Evolutionary conservation across 2,329 filamentous ascomycete species (phyloP).

Genomic region (Cyphellophora europaea): DNA sequence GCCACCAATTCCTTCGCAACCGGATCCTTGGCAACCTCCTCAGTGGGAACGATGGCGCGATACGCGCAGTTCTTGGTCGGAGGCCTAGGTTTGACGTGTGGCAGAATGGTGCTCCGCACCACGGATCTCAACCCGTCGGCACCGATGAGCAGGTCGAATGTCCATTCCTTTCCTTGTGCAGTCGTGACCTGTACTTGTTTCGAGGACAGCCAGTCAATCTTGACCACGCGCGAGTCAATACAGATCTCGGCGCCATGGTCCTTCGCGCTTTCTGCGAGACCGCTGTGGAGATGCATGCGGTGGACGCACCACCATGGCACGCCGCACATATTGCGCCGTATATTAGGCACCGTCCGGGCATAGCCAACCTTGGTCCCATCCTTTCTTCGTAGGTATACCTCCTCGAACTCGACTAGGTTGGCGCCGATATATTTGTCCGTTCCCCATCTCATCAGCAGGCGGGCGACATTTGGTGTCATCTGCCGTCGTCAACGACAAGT

Average conservation of each 20-base stretch:
- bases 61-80: conserved; percentile 36
- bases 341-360: conserved; percentile 21
- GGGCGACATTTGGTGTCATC: conserved; percentile 16
- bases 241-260: too few species aligned
- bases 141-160: conserved; percentile 30
- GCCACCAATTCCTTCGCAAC: conserved; percentile 29
- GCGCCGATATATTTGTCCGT: conserved; percentile 31
- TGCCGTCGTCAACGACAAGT: too few species aligned
- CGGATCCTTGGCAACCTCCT: conserved; percentile 33
- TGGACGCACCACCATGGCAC: conserved; percentile 18
- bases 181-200: too few species aligned
- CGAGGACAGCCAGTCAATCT: too few species aligned
- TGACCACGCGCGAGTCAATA: too few species aligned
- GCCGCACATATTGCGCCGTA: conserved; percentile 6
- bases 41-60: conserved; percentile 34
- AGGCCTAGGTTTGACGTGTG: conserved; percentile 28
- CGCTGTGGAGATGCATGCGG: too few species aligned
- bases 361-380: conserved; percentile 28
- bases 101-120: conserved; percentile 30
- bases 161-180: conserved; percentile 19
- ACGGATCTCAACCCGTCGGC: conserved; percentile 34
- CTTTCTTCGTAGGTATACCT: conserved; percentile 27
- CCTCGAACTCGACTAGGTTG: conserved; percentile 30
- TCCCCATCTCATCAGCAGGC: conserved; percentile 31
- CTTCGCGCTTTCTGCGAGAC: too few species aligned